These are phyloP conservation scores for Clavispora vitiphila DNA, from an alignment of 805 yeast species.

Conservation along the genomic window DNA sequence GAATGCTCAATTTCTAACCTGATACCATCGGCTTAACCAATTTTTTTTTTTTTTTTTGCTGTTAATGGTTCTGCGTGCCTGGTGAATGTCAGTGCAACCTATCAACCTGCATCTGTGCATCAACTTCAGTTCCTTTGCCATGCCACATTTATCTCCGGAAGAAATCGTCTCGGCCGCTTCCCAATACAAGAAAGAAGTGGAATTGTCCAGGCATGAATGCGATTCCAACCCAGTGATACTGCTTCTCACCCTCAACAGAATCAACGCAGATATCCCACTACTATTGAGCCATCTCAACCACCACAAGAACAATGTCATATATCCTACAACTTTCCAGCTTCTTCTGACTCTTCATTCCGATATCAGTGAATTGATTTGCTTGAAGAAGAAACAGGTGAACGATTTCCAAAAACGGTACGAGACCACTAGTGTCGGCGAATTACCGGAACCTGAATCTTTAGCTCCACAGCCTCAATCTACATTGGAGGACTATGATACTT, in stretches of 20 bases:
- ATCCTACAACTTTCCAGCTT: slow-evolving; percentile 1
- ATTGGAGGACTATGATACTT: slow-evolving; percentile 11
- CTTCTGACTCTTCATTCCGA: slow-evolving; percentile 6
- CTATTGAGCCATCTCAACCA: slow-evolving; percentile 9
- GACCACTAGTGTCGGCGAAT: not conserved
- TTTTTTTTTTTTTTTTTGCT: too few species aligned
- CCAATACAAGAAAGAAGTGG: slow-evolving; percentile 8
- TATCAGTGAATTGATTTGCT: slow-evolving; percentile 7
- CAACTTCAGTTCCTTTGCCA: not conserved
- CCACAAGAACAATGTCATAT: slow-evolving; percentile 6
- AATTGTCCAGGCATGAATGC: not conserved
- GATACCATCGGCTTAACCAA: too few species aligned
- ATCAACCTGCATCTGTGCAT: not conserved
- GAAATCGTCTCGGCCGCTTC: slow-evolving; percentile 3
- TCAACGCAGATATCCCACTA: slow-evolving; percentile 13
- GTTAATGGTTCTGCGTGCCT: too few species aligned
- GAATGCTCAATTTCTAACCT: too few species aligned
- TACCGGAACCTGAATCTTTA: not conserved
- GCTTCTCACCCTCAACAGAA: slow-evolving; percentile 9
- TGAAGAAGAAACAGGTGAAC: not conserved
- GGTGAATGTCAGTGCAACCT: too few species aligned
- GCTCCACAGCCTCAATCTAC: not conserved
- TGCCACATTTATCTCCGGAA: not conserved
- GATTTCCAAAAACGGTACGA: not conserved
- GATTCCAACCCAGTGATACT: slow-evolving; percentile 8